Conservation (phyloP, 2,329 filamentous ascomycete genomes). For the Colletotrichum costaricense region DNA sequence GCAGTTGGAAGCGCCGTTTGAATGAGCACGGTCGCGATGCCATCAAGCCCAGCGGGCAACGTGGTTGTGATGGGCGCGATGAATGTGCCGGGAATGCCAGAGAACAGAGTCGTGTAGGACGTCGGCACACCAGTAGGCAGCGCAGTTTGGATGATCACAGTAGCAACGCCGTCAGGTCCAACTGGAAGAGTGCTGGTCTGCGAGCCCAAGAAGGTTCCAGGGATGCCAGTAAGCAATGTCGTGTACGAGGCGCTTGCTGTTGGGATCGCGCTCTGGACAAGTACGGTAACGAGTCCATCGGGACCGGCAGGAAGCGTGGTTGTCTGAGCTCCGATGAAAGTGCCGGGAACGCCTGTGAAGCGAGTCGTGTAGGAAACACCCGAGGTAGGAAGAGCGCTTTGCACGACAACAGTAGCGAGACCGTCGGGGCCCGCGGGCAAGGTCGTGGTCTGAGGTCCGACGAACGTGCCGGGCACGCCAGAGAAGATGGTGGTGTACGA, state of each 20-base stretch:
- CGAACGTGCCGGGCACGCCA: neutral
- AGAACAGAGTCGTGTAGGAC: neutral
- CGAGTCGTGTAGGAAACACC: neutral
- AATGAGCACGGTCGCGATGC: constrained; percentile 8
- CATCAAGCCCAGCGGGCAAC: constrained; percentile 7
- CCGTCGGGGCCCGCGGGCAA: neutral
- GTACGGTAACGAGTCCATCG: neutral
- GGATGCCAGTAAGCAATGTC: constrained; percentile 2
- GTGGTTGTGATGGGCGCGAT: neutral
- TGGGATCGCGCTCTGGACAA: neutral
- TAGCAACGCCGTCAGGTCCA: neutral
- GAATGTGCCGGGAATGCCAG: constrained; percentile 15
- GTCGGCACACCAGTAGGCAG: neutral
- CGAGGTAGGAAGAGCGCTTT: neutral
- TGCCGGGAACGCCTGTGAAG: neutral
- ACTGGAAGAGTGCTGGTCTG: constrained; percentile 8
- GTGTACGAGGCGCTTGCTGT: neutral
- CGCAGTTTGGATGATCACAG: neutral
- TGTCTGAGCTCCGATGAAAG: neutral
- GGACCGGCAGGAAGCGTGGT: neutral
- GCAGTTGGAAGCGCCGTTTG: constrained; percentile 16
- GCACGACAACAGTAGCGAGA: constrained; percentile 10
- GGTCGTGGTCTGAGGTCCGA: neutral
- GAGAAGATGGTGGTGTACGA: constrained; percentile 8
- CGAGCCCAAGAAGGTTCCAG: neutral